A percentile compares a stretch with the other conserved stretches of the same genome.
Conservation (phyloP, 306 rosid species). For the Canavalia ensiformis region DNA sequence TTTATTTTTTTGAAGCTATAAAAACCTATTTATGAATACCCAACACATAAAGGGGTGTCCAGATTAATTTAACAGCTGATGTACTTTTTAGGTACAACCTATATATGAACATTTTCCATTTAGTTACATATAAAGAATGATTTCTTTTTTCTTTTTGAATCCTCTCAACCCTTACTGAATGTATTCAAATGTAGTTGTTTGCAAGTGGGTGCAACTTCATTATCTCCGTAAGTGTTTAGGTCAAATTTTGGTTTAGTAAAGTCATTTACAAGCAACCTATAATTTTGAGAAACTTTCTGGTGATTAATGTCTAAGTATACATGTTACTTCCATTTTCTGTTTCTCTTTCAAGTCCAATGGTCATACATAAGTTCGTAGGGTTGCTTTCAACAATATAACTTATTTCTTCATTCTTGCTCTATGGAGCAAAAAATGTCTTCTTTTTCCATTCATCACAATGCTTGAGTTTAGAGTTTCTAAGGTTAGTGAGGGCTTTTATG, state of each 20-base stretch:
- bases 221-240: slow-evolving; percentile 71
- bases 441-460: slow-evolving; percentile 60
- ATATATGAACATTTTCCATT: slow-evolving; percentile 15
- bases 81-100: slow-evolving; percentile 24
- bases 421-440: slow-evolving; percentile 52
- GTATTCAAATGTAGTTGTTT: slow-evolving; percentile 65
- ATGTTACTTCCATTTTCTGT: slow-evolving; percentile 50
- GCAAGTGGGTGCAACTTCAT: slow-evolving; percentile 65
- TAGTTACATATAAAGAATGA: slow-evolving; percentile 20
- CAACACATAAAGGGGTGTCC: slow-evolving; percentile 2
- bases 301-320: slow-evolving; percentile 47
- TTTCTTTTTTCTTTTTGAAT: not conserved
- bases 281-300: slow-evolving; percentile 51
- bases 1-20: slow-evolving; percentile 25
- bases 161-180: slow-evolving; percentile 68
- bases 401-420: slow-evolving; percentile 56
- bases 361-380: slow-evolving; percentile 63
- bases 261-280: slow-evolving; percentile 57
- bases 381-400: slow-evolving; percentile 51
- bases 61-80: slow-evolving; percentile 17
- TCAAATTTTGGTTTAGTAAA: slow-evolving; percentile 73
- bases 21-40: not conserved
- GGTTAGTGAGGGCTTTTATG: slow-evolving; percentile 42
- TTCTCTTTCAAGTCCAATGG: slow-evolving; percentile 66
- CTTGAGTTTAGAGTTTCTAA: slow-evolving; percentile 41